Conservation (phyloP, 208 protist species). For the Balamuthia mandrillaris region DNA sequence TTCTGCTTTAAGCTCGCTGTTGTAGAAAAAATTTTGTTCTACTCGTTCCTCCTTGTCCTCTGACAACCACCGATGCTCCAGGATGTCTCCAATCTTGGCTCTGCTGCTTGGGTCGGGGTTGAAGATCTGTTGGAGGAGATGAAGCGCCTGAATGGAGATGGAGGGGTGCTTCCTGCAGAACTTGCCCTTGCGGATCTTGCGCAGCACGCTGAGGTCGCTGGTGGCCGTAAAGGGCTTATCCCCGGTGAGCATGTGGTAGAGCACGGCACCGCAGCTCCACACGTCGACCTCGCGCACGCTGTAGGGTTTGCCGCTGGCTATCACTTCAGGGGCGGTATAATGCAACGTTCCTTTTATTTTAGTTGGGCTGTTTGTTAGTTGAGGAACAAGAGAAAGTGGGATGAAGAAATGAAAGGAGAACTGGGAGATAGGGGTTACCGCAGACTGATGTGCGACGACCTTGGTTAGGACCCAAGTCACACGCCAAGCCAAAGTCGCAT, state of each 20-base stretch:
- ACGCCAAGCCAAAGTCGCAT: neutral
- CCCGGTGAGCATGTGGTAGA: neutral
- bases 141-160: no score
- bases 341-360: neutral
- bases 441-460: neutral
- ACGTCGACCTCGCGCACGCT: neutral
- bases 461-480: neutral
- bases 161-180: no score
- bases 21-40: no score
- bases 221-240: neutral
- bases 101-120: neutral
- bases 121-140: conserved; percentile 5
- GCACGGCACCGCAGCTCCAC: conserved; percentile 1
- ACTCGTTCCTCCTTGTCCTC: no score
- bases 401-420: no score
- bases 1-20: no score
- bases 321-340: neutral
- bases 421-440: no score
- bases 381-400: no score
- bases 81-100: conserved; percentile 14
- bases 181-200: neutral
- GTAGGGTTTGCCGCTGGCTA: neutral
- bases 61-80: conserved; percentile 28
- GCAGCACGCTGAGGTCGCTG: neutral
- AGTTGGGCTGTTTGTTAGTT: no score